Conservation (phyloP, 2,329 filamentous ascomycete species). For the Pseudogymnoascus sp. region DNA sequence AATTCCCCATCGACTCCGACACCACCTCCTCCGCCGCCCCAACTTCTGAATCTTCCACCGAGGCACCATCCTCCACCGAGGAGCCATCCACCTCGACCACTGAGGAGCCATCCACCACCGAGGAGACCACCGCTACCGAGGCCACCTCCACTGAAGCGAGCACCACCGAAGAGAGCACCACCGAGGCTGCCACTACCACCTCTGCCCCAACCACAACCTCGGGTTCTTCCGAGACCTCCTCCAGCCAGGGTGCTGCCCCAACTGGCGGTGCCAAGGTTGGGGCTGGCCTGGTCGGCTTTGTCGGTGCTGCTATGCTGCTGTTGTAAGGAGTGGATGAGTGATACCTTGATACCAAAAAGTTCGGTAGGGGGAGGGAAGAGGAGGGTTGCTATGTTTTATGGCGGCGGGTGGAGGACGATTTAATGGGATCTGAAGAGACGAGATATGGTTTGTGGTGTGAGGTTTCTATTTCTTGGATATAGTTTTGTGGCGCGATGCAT, state of each 20-base stretch:
- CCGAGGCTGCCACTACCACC: background rate
- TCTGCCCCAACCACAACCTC: background rate
- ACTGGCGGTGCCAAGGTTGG: background rate
- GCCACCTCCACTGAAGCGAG: background rate
- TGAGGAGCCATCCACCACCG: background rate
- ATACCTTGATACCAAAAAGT: slow-evolving; percentile 5
- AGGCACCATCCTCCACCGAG: background rate
- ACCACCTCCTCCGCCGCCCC: slow-evolving; percentile 4
- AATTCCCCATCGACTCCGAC: slow-evolving; percentile 21
- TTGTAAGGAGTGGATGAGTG: background rate
- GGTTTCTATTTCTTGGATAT: background rate
- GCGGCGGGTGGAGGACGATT: background rate
- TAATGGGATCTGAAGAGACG: background rate
- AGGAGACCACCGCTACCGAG: background rate
- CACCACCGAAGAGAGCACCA: background rate
- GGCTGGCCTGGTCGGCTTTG: background rate
- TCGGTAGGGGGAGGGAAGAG: background rate
- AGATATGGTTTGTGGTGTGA: no score
- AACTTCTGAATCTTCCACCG: background rate
- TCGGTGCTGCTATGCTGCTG: slow-evolving; percentile 3
- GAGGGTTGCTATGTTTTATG: background rate
- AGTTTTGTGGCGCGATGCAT: background rate
- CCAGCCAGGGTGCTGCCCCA: background rate
- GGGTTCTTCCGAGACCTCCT: background rate
- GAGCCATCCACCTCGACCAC: background rate